Percentiles rank a stretch among this genome's conserved stretches.
Conservation (phyloP, 768 basidiomycete genomes). For the Pilatotrama ljubarskyi region DNA sequence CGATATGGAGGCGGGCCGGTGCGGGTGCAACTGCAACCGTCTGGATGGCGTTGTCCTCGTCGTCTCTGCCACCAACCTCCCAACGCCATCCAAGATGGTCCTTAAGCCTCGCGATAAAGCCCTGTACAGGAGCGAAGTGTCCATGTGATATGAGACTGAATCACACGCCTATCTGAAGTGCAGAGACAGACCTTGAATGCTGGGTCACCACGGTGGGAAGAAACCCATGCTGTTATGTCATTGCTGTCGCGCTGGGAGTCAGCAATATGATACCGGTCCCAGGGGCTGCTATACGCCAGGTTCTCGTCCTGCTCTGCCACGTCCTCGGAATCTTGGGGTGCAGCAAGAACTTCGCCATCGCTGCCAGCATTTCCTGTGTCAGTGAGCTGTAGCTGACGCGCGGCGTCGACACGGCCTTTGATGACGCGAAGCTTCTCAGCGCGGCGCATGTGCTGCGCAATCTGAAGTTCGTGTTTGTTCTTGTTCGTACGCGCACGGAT, state of each 20-base stretch:
- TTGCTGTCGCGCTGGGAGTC: background rate
- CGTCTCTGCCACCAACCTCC: background rate
- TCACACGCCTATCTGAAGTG: background rate
- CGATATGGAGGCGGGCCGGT: background rate
- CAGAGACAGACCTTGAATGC: background rate
- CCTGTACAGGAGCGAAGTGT: background rate
- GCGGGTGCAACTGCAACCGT: too few relatives aligned
- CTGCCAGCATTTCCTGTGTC: too few relatives aligned
- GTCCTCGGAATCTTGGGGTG: too few relatives aligned
- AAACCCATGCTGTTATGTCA: background rate
- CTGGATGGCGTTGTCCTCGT: too few relatives aligned
- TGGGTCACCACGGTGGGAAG: background rate
- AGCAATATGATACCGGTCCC: background rate
- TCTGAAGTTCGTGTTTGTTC: slow-evolving; percentile 29
- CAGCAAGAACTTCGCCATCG: too few relatives aligned
- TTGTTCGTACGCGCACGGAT: slow-evolving; percentile 36
- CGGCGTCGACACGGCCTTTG: slow-evolving; percentile 3
- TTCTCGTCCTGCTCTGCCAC: too few relatives aligned
- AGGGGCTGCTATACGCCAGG: background rate
- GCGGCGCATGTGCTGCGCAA: slow-evolving; percentile 30
- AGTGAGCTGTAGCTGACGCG: too few relatives aligned
- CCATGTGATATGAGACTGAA: background rate
- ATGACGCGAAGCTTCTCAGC: slow-evolving; percentile 23
- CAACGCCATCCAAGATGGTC: background rate
- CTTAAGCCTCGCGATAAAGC: background rate